These are phyloP conservation scores for Colletotrichum sp. DNA, from an alignment of 2,329 filamentous ascomycete species.

Conservation along the genomic window DNA sequence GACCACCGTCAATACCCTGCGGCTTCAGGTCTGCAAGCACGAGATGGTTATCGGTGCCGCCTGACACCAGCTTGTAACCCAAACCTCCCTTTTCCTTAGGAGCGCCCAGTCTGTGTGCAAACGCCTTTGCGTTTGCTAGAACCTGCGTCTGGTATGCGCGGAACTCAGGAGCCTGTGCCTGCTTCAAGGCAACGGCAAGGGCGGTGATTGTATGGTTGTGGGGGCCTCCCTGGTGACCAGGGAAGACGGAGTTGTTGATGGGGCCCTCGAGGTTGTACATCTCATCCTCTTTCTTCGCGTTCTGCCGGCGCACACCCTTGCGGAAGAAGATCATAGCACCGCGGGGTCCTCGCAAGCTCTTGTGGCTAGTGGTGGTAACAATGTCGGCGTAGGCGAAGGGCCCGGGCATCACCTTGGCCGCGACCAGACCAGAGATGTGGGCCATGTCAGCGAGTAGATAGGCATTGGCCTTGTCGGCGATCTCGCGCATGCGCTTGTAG, in stretches of 20 bases:
- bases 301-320: slow-evolving; percentile 83
- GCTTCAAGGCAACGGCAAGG: slow-evolving; percentile 90
- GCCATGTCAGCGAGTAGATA: slow-evolving; percentile 97
- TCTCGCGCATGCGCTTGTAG: slow-evolving; percentile 89
- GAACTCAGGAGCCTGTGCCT: slow-evolving; percentile 89
- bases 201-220: slow-evolving; percentile 99
- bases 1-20: slow-evolving; percentile 84
- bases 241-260: slow-evolving; percentile 97
- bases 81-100: slow-evolving; percentile 77
- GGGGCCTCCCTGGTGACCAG: slow-evolving; percentile 95
- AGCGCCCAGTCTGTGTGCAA: slow-evolving; percentile 71
- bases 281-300: slow-evolving; percentile 85
- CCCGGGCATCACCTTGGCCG: slow-evolving; percentile 87
- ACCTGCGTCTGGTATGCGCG: slow-evolving; percentile 91
- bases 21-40: slow-evolving; percentile 91
- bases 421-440: slow-evolving; percentile 93
- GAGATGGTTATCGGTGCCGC: slow-evolving; percentile 97
- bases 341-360: slow-evolving; percentile 91
- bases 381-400: slow-evolving; percentile 92
- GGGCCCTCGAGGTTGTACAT: slow-evolving; percentile 90
- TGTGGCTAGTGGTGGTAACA: slow-evolving; percentile 98
- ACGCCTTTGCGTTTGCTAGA: slow-evolving; percentile 86
- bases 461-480: slow-evolving; percentile 88
- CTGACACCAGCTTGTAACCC: slow-evolving; percentile 88
- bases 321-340: slow-evolving; percentile 99